Base-by-base conservation (phyloP, 805 yeast species). In the Saturnispora saitoi region DNA sequence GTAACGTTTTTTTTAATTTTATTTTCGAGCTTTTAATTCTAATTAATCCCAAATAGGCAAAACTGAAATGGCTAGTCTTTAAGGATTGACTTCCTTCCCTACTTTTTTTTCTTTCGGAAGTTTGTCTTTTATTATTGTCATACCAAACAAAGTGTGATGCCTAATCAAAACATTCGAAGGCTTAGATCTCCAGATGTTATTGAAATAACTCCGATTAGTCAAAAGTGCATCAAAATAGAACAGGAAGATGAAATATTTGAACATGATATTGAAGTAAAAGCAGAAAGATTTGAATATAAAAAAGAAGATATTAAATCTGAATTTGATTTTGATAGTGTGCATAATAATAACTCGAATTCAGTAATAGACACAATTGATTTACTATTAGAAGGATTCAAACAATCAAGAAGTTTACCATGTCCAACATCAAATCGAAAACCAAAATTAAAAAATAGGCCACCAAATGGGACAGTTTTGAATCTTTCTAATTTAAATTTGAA, bases 1-100 rank as follows among this genome's bases (percentile, higher is more conserved):
- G 95, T 87, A 86, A 85, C 96, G 95, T 58, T 64, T 67, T 70
- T 71, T 77, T 76, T 66, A 57, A 48, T 40, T 43, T 51, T 36
- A 14, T 32, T 42, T 41, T 40, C 40, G 30, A 32, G 34, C 15
- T 6, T 31, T 7, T 7, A 32, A 34, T 12, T 15, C 12, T n/a
- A 37, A 10, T 37, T 22, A 20, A 32, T 28, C 46, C 46, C 15
- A 17, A 19, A 22, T 43, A 22, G 46, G 46, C 20, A n/a, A 20
- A 43, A 32, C n/a, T 22, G 32, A 30, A 28, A 22, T 20, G 26
- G 41, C 41, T 37, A 20, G 38, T 19, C 38, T 34, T 8, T 37
- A 11, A 37, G 10, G 15, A 15, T 20, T 37, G 41, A 20, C 15
- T 12, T 34, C 19, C 19, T 9, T 17, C 17, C 9, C 9, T 34